Conservation (phyloP, 2,329 filamentous ascomycete species). For the Alternaria hordeiaustralica region DNA sequence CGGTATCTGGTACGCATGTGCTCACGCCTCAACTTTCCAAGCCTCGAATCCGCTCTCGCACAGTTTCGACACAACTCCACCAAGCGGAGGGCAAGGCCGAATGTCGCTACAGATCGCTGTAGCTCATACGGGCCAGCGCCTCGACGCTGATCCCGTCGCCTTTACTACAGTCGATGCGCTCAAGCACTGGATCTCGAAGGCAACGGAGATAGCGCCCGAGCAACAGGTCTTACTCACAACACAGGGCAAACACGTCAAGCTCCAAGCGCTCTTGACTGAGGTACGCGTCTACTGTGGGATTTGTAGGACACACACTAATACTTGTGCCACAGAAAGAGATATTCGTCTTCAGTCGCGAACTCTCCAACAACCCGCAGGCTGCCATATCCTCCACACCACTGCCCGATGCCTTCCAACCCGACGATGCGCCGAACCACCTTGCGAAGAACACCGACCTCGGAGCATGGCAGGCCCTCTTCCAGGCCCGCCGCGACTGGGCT, state of each 20-base stretch:
- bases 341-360: constrained; percentile 84
- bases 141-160: constrained; percentile 77
- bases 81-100: constrained; percentile 48
- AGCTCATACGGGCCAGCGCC: constrained; percentile 88
- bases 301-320: constrained; percentile 10
- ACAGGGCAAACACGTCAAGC: constrained; percentile 82
- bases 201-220: constrained; percentile 74
- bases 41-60: constrained; percentile 15
- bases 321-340: constrained; percentile 73
- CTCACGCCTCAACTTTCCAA: constrained; percentile 23
- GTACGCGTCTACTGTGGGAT: constrained; percentile 53
- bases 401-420: constrained; percentile 65
- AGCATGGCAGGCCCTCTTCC: constrained; percentile 89
- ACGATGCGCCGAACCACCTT: constrained; percentile 77
- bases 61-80: constrained; percentile 25
- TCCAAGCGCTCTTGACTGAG: constrained; percentile 80
- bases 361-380: constrained; percentile 53
- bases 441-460: constrained; percentile 78
- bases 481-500: constrained; percentile 81
- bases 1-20: constrained; percentile 29
- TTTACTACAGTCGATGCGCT: constrained; percentile 84
- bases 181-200: constrained; percentile 77
- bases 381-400: constrained; percentile 61
- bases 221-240: constrained; percentile 88
- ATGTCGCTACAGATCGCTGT: constrained; percentile 93